These are phyloP conservation scores for Tetracladium setigerum DNA, from an alignment of 495 filamentous ascomycete genomes.

Conservation along the genomic window DNA sequence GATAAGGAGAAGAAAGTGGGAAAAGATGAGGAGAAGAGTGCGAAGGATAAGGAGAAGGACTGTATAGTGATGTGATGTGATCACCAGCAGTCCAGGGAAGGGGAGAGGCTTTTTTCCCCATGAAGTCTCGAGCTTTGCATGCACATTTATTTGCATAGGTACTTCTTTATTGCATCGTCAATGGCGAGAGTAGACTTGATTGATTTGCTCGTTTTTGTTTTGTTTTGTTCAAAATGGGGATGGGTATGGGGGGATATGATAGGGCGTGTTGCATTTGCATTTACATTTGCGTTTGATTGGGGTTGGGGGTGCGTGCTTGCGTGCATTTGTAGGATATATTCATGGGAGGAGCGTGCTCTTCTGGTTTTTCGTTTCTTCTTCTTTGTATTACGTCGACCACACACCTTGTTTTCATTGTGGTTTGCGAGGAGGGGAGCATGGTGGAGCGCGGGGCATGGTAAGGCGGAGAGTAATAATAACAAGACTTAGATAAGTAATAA, in stretches of 20 bases:
- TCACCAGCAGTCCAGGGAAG: neutral
- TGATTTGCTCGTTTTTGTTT: too few species aligned
- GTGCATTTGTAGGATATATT: neutral
- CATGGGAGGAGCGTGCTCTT: neutral
- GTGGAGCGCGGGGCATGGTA: too few species aligned
- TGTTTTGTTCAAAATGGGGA: neutral
- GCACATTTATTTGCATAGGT: too few species aligned
- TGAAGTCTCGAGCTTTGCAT: too few species aligned
- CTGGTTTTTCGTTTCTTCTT: too few species aligned
- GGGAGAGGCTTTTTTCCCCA: too few species aligned
- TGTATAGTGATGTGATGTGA: constrained; percentile 51
- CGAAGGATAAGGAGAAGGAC: constrained; percentile 41
- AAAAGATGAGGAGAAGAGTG: constrained; percentile 10
- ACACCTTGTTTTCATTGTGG: neutral
- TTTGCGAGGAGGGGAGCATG: neutral
- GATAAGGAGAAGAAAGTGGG: neutral
- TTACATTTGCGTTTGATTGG: neutral
- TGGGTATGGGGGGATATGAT: neutral
- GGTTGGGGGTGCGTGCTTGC: neutral
- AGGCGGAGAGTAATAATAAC: too few species aligned
- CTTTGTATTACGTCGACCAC: too few species aligned
- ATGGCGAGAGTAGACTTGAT: neutral
- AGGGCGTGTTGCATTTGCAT: neutral
- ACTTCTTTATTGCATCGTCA: neutral
- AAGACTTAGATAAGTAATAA: too few species aligned